phyloP scores from a whole-genome alignment of 768 basidiomycete species.

The Rhodocollybia butyracea region DNA sequence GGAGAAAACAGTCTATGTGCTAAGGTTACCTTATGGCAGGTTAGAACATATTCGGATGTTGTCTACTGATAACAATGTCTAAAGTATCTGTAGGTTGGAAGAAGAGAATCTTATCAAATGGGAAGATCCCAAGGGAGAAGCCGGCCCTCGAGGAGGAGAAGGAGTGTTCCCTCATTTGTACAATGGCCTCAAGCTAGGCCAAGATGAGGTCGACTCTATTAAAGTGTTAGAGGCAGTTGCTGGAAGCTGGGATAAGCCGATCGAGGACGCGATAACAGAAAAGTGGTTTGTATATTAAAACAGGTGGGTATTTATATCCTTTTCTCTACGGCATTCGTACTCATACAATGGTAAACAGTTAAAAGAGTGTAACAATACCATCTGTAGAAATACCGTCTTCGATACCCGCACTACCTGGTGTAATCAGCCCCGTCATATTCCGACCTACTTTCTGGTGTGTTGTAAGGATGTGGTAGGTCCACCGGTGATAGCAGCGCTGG shows the following conservation, averaged over 20 bases:
- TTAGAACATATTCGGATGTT: too few relatives aligned
- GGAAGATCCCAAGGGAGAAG: conserved; percentile 44
- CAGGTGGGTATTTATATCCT: conserved; percentile 17
- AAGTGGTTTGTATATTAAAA: conserved; percentile 5
- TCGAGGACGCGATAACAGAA: conserved; percentile 11
- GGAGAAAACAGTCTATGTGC: conserved; percentile 35
- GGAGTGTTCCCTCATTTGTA: conserved; percentile 55
- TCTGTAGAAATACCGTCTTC: conserved; percentile 49
- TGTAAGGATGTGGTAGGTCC: conserved; percentile 23
- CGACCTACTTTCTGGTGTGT: conserved; percentile 29
- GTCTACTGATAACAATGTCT: too few relatives aligned
- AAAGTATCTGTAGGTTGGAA: too few relatives aligned
- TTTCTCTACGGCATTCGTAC: too few relatives aligned
- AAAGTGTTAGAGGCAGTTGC: conserved; percentile 21
- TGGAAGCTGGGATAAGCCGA: conserved; percentile 28
- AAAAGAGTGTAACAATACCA: conserved; percentile 39
- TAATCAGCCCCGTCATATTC: conserved; percentile 37
- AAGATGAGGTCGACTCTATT: conserved; percentile 42
- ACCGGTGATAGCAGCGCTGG: neutral
- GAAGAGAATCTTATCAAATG: conserved; percentile 35
- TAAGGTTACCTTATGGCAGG: conserved; percentile 38
- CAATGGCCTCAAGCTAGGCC: conserved; percentile 41
- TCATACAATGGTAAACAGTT: conserved; percentile 35
- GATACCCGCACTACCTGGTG: conserved; percentile 29
- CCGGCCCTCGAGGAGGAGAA: conserved; percentile 40